A percentile compares a stretch with the other conserved stretches of the same genome.
These are phyloP conservation scores for Urtica urens DNA, from an alignment of 306 rosid genomes.

Conservation along the genomic window DNA sequence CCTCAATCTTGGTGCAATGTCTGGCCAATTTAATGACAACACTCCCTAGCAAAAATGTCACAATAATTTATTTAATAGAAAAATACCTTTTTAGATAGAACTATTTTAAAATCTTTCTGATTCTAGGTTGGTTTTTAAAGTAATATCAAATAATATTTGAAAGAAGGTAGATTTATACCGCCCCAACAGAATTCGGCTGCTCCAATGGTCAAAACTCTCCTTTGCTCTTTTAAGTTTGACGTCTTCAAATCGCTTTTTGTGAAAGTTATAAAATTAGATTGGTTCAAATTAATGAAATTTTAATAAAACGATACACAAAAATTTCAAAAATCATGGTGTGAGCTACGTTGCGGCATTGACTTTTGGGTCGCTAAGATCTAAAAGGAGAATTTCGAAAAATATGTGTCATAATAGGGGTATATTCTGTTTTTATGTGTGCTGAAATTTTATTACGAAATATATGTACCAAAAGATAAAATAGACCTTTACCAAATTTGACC, in stretches of 20 bases:
- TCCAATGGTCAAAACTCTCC: slow-evolving; percentile 38
- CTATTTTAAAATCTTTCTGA: not conserved
- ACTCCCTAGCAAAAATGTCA: slow-evolving; percentile 20
- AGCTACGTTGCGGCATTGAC: too few relatives aligned
- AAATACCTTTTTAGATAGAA: not conserved
- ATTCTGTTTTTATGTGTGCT: too few relatives aligned
- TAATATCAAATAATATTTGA: not conserved
- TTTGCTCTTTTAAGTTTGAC: slow-evolving; percentile 31
- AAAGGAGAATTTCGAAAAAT: too few relatives aligned
- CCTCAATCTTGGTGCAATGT: slow-evolving; percentile 29
- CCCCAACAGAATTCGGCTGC: slow-evolving; percentile 67
- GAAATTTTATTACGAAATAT: too few relatives aligned
- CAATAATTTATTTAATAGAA: not conserved
- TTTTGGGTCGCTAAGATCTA: too few relatives aligned
- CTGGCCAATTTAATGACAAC: slow-evolving; percentile 30
- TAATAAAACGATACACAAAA: too few relatives aligned
- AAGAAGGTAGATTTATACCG: slow-evolving; percentile 17
- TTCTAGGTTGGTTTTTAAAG: too few relatives aligned
- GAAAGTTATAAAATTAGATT: not conserved
- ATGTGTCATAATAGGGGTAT: too few relatives aligned
- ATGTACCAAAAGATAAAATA: too few relatives aligned
- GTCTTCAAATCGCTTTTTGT: slow-evolving; percentile 41
- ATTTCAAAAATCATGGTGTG: too few relatives aligned
- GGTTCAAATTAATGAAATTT: too few relatives aligned
- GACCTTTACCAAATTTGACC: too few relatives aligned